Conservation (phyloP, 2,329 filamentous ascomycete genomes). For the Aschersonia sp. region DNA sequence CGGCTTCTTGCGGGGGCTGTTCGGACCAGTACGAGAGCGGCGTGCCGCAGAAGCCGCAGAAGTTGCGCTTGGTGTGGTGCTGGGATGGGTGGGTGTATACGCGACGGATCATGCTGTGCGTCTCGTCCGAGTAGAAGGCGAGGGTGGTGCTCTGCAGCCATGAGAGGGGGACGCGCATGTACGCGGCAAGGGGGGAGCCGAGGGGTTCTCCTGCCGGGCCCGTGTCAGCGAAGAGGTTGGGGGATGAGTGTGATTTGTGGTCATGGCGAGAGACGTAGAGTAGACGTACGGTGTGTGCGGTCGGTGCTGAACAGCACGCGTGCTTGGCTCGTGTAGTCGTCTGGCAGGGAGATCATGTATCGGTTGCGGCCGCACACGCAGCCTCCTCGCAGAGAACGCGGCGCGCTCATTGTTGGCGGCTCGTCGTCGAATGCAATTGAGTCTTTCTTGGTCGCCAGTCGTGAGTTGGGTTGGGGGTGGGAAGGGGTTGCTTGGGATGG, state of each 20-base stretch:
- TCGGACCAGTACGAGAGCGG: slow-evolving; percentile 77
- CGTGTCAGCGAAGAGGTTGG: background rate
- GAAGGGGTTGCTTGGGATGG: too few relatives aligned
- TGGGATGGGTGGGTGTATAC: slow-evolving; percentile 48
- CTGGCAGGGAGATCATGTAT: slow-evolving; percentile 61
- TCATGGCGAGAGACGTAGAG: too few relatives aligned
- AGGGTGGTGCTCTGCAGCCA: slow-evolving; percentile 70
- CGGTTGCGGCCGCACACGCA: slow-evolving; percentile 80
- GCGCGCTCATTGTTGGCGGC: slow-evolving; percentile 24
- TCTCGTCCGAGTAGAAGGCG: slow-evolving; percentile 68
- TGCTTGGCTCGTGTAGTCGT: slow-evolving; percentile 37
- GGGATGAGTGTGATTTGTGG: too few relatives aligned
- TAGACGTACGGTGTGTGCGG: slow-evolving; percentile 53
- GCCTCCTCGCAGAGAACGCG: slow-evolving; percentile 51
- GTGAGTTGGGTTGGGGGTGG: too few relatives aligned
- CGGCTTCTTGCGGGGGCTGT: slow-evolving; percentile 51
- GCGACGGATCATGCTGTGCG: slow-evolving; percentile 49
- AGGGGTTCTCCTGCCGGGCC: slow-evolving; percentile 41
- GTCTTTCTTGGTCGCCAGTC: background rate
- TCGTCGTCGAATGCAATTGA: slow-evolving; percentile 4
- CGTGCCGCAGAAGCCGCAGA: slow-evolving; percentile 87
- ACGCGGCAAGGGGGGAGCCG: slow-evolving; percentile 62
- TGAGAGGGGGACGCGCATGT: slow-evolving; percentile 65
- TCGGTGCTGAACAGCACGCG: slow-evolving; percentile 65
- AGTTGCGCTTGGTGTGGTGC: slow-evolving; percentile 53